Evolutionary conservation across 768 basidiomycete species (phyloP).

Genomic region (Lentinula sp.): DNA sequence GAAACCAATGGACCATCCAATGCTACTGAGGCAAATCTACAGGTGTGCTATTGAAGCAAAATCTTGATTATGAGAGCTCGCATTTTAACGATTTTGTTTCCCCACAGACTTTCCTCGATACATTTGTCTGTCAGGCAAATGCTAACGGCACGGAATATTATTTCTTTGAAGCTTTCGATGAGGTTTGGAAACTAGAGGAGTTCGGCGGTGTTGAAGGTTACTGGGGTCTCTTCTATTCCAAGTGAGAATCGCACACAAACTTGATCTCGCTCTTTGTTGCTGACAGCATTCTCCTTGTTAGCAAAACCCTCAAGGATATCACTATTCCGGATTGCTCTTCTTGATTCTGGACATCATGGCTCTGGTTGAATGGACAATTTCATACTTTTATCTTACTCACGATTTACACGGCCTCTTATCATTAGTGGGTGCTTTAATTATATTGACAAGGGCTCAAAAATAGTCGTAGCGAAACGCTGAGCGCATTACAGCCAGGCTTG

Average conservation of each 20-base stretch:
- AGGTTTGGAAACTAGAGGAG: constrained; percentile 33
- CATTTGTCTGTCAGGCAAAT: constrained; percentile 86
- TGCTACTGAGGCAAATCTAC: constrained; percentile 58
- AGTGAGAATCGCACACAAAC: background rate
- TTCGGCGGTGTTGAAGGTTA: constrained; percentile 71
- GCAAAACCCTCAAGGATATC: constrained; percentile 6
- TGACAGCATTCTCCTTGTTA: background rate
- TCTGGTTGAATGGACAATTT: background rate
- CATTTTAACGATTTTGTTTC: background rate
- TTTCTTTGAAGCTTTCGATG: constrained; percentile 73
- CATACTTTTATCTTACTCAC: background rate
- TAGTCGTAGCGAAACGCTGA: no score
- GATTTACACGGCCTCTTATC: no score
- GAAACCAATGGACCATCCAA: constrained; percentile 61
- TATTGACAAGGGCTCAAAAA: no score
- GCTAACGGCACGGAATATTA: constrained; percentile 78
- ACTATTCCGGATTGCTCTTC: constrained; percentile 5
- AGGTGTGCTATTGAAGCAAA: constrained; percentile 23
- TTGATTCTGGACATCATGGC: background rate
- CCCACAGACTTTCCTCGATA: constrained; percentile 71
- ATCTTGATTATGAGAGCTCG: no score
- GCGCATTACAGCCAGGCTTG: no score
- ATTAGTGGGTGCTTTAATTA: no score
- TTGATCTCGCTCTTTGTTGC: background rate
- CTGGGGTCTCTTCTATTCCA: constrained; percentile 53